A percentile compares a stretch with the other conserved stretches of the same genome.
phyloP scores from a whole-genome alignment of 768 basidiomycete species.

The Hericium alpestre region DNA sequence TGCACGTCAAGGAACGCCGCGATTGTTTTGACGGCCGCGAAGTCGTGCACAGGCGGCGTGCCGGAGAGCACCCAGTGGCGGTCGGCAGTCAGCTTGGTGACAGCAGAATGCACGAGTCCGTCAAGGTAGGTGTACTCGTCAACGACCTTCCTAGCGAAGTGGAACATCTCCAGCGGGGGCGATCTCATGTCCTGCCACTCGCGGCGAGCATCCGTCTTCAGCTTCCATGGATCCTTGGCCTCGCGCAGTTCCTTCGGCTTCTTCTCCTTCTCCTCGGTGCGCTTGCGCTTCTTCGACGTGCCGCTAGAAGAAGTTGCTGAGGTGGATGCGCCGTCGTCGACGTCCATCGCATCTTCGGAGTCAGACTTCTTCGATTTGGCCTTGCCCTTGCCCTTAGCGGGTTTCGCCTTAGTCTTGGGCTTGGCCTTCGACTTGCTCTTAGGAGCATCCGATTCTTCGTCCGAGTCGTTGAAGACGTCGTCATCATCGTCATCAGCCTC shows the following conservation, averaged over 20 bases:
- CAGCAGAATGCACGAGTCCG: slow-evolving; percentile 66
- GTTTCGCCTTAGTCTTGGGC: slow-evolving; percentile 16
- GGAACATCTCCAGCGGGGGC: slow-evolving; percentile 87
- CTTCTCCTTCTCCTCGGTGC: slow-evolving; percentile 17
- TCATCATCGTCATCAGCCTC: slow-evolving; percentile 23
- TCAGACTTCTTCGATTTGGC: slow-evolving; percentile 13
- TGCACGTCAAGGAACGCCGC: slow-evolving; percentile 84
- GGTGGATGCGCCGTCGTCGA: slow-evolving; percentile 35
- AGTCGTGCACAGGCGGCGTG: slow-evolving; percentile 88
- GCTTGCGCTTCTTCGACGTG: slow-evolving; percentile 36
- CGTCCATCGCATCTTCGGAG: slow-evolving; percentile 43
- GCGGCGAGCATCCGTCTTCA: slow-evolving; percentile 47
- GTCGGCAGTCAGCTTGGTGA: slow-evolving; percentile 66
- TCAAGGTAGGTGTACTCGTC: slow-evolving; percentile 93
- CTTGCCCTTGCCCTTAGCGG: slow-evolving; percentile 18
- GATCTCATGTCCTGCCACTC: slow-evolving; percentile 75
- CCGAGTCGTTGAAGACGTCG: slow-evolving; percentile 9
- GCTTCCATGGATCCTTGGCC: slow-evolving; percentile 67
- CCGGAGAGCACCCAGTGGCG: slow-evolving; percentile 95
- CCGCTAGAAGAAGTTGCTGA: slow-evolving; percentile 22
- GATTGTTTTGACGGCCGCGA: slow-evolving; percentile 83
- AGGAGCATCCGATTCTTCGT: slow-evolving; percentile 28
- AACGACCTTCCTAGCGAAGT: slow-evolving; percentile 79
- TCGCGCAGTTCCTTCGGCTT: slow-evolving; percentile 31
- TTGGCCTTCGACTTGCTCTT: slow-evolving; percentile 22